These are phyloP conservation scores for Suillus discolor DNA, from an alignment of 768 basidiomycete genomes.

Conservation along the genomic window DNA sequence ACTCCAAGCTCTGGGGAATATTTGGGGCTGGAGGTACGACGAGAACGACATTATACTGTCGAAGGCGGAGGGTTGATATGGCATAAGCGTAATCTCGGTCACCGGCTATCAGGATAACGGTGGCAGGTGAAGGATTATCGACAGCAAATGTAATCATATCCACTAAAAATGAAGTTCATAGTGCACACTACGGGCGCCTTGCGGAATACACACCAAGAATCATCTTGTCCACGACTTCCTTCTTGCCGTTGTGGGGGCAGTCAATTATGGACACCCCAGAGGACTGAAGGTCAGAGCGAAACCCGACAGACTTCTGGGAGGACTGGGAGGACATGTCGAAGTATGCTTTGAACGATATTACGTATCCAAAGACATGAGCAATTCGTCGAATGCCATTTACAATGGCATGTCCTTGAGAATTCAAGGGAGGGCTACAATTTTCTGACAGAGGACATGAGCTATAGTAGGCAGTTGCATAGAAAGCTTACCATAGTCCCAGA, in stretches of 20 bases:
- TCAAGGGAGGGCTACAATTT: constrained; percentile 34
- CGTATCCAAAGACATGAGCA: constrained; percentile 48
- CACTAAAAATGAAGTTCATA: constrained; percentile 38
- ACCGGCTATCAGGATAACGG: constrained; percentile 64
- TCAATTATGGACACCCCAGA: constrained; percentile 46
- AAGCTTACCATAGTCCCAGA: constrained; percentile 38
- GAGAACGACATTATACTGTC: constrained; percentile 54
- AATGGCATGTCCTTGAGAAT: constrained; percentile 35
- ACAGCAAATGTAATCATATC: constrained; percentile 71
- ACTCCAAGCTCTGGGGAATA: constrained; percentile 48
- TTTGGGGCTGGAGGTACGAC: constrained; percentile 42
- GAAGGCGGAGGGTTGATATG: constrained; percentile 56
- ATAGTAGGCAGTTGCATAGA: not conserved
- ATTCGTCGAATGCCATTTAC: constrained; percentile 46
- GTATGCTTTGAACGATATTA: constrained; percentile 57
- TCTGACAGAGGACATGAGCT: constrained; percentile 23
- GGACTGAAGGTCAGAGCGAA: constrained; percentile 45
- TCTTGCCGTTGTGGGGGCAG: constrained; percentile 36
- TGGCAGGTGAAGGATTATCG: constrained; percentile 55
- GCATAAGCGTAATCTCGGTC: constrained; percentile 71
- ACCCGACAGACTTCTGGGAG: constrained; percentile 31
- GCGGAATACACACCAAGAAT: constrained; percentile 39
- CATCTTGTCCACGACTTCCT: constrained; percentile 48
- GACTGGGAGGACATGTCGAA: constrained; percentile 46
- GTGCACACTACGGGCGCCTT: constrained; percentile 1